These are phyloP conservation scores for Vaccinium macrocarpon DNA, from an alignment of 148 eudicot species.

Conservation along the genomic window DNA sequence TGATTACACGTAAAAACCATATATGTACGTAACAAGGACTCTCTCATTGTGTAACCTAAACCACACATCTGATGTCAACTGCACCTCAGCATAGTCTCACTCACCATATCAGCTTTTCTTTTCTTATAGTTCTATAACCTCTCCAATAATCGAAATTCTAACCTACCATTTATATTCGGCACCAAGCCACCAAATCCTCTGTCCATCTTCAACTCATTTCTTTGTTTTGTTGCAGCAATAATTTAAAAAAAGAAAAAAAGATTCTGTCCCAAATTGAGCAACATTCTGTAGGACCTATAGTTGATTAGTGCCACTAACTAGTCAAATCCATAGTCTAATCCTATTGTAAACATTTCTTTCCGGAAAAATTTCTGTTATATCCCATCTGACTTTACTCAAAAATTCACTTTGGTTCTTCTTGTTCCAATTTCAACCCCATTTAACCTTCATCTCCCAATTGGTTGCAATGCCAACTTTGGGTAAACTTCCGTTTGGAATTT, in stretches of 20 bases:
- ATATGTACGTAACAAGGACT: no score
- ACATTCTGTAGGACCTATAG: not conserved
- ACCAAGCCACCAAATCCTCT: not conserved
- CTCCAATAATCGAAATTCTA: not conserved
- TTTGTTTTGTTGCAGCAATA: not conserved
- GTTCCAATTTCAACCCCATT: no score
- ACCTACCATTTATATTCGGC: not conserved
- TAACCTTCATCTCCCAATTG: no score
- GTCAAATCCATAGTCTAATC: not conserved
- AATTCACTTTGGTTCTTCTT: no score
- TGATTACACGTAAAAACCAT: no score
- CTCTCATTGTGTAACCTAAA: not conserved
- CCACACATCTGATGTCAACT: slow-evolving; percentile 6
- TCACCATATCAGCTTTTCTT: not conserved
- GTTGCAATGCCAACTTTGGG: no score
- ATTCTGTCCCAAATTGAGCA: not conserved
- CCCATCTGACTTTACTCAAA: no score
- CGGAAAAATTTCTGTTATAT: no score
- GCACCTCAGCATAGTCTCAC: slow-evolving; percentile 13
- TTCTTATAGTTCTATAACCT: not conserved
- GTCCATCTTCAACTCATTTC: not conserved
- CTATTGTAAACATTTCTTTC: not conserved
- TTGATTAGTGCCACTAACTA: not conserved
- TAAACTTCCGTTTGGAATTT: no score
- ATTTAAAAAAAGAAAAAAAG: not conserved